Base-by-base conservation (phyloP, 768 basidiomycete species). In the Lactarius hengduanensis region DNA sequence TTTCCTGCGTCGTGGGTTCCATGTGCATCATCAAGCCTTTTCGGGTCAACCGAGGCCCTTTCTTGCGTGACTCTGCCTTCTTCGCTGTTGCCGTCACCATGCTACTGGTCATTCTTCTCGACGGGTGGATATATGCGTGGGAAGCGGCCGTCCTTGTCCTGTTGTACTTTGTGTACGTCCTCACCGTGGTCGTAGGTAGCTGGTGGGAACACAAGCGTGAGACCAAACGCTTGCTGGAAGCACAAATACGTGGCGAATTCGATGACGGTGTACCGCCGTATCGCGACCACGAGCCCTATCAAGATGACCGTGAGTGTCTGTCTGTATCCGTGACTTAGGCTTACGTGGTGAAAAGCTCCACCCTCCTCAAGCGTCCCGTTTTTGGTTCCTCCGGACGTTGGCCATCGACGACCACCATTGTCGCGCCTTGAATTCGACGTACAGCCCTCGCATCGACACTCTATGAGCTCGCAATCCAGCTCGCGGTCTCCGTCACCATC, bases 21-120 rank as follows among this genome's bases (percentile, higher is more conserved):
- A 96, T 99, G 89, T 95, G 93, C 71, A 88, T 98, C 76, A 94
- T 98, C 77, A 91, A 90, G 65, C 96, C 96, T 0, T 99, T 99
- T 78, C 84, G 86, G 70, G 94, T 98, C 34, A 80, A 89, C 40
- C 86, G 81, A 0, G 79, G 81, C 20, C 89, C 92, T 0, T 99
- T 98, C 79, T 77, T 98, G 13, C 89, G 97, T 45, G 97, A 99
- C 76, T 91, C 96, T 38, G 89, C 92, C 6, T 98, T 98, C 82
- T 98, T 98, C 78, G 86, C 91, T n/a, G 72, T 85, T 11, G 90
- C 96, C 0, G 86, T 98, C 50, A 62, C 77, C n/a, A 70, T 91
- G n/a, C 80, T 97, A 1, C 81, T 98, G 15, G 73, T 82, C 18
- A 92, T 92, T 41, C 82, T 98, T 9, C 84, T 82, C 73, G 97